Percentiles rank a stretch among this genome's conserved stretches.
Conservation (phyloP, 306 rosid genomes). For the Fagus crenata region DNA sequence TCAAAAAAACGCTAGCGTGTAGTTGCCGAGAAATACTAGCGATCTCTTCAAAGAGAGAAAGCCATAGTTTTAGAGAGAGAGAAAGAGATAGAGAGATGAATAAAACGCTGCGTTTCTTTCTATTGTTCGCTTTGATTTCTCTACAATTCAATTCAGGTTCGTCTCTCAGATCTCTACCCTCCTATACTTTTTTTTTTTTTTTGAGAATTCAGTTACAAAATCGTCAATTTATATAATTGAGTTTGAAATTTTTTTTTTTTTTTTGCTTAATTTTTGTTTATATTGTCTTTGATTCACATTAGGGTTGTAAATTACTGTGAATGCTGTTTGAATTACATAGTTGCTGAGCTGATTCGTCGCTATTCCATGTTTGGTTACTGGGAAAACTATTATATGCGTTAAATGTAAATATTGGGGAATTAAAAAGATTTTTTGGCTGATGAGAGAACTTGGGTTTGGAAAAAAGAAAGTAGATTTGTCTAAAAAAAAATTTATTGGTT, state of each 20-base stretch:
- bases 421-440: no score
- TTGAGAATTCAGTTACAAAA: not conserved
- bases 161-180: conserved; percentile 25
- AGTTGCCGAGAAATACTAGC: not conserved
- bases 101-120: conserved; percentile 30
- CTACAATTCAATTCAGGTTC: conserved; percentile 50
- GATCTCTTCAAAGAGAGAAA: no score
- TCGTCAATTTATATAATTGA: not conserved
- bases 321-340: not conserved
- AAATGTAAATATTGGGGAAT: no score
- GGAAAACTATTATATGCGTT: no score
- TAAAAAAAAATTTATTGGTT: not conserved
- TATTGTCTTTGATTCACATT: not conserved
- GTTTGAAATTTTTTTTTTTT: not conserved
- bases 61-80: not conserved
- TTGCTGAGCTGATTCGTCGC: no score
- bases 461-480: not conserved
- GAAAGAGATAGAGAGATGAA: conserved; percentile 35
- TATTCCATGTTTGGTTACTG: no score
- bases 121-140: conserved; percentile 34
- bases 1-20: not conserved
- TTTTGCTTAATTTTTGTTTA: not conserved
- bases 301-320: not conserved
- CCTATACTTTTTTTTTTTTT: not conserved
- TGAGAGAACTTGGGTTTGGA: no score